Evolutionary conservation across 176 grass and related monocot genomes (phyloP).

Genomic region (Poa annua): DNA sequence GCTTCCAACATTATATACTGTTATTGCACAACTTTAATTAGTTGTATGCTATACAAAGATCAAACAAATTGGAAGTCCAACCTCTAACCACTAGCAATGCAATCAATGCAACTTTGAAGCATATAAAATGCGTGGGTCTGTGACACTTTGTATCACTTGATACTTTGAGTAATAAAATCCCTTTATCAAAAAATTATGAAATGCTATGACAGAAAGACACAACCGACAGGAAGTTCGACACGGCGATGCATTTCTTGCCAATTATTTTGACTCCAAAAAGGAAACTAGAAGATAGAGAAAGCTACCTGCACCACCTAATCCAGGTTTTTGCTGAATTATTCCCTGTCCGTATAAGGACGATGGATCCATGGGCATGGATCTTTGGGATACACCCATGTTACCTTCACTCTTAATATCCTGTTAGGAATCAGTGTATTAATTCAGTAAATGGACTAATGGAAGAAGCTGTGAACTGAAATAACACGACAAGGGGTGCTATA

Average conservation of each 20-base stretch:
- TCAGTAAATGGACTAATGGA: conserved; percentile 29
- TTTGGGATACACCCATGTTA: conserved; percentile 79
- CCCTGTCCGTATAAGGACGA: conserved; percentile 87
- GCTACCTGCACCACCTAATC: conserved; percentile 72
- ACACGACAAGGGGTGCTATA: conserved; percentile 31
- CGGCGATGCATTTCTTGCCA: background rate
- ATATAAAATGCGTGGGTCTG: background rate
- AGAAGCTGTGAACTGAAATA: conserved; percentile 16
- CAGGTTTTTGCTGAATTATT: conserved; percentile 90
- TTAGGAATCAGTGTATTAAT: conserved; percentile 39
- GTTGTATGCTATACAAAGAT: conserved; percentile 14
- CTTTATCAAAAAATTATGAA: no score
- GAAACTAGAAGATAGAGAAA: conserved; percentile 34
- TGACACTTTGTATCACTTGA: no score
- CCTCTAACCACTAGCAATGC: background rate
- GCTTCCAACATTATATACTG: background rate
- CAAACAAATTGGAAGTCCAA: conserved; percentile 12
- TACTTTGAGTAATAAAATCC: no score
- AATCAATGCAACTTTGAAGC: background rate
- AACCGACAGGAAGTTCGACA: background rate
- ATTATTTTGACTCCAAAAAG: background rate
- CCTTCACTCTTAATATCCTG: conserved; percentile 93
- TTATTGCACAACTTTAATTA: conserved; percentile 4
- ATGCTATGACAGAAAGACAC: background rate
- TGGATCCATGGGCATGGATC: conserved; percentile 93